Evolutionary conservation across 2,329 filamentous ascomycete genomes (phyloP), one percentile per base, ranked within the genome.

Genomic region (Corniculantispora saksenae): DNA sequence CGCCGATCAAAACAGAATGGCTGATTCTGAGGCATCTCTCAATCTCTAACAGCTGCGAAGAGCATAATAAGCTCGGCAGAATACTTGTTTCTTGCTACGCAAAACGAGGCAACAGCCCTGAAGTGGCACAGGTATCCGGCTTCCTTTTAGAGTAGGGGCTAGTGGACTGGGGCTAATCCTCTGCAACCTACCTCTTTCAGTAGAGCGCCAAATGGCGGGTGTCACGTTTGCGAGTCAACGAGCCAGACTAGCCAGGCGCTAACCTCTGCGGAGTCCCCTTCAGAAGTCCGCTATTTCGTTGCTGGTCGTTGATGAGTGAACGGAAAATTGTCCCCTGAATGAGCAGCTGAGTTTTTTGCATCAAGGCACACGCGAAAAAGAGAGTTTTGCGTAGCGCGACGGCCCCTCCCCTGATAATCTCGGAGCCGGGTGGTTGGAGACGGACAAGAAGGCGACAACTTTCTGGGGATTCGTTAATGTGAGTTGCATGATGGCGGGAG

Each of bases 181-280:
- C 21, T 57, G 32, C 25, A 58, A 64, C 61, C 61, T 64, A 47
- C 61, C 54, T 58, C 61, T 64, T 64, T 53, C 23, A 64, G 61
- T 63, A 63, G 19, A 63, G 60, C 60, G 51, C 40, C 60, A 56
- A 61, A 61, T 50, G 43, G 54, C 43, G 53, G 61, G 32, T 51
- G 61, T 48, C 53, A 62, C 47, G 43, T 57, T 63, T 56, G 23
- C 61, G 25, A 58, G 54, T 35, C 38, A 56, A 57, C n/a, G 61
- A 58, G 43, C 50, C 43, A 19, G 21, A 23, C 47, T 57, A 54
- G 47, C 43, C 12, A 43, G 40, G 61, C 61, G 53, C 61, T 64
- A 64, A 32, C 32, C 48, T 62, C 23, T 45, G 23, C 25, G 35
- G 35, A 43, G 23, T 23, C 17, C 45, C 21, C 7, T 23, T n/a